phyloP scores from a whole-genome alignment of 164 flowering plant genomes.

The Kingdonia uniflora region DNA sequence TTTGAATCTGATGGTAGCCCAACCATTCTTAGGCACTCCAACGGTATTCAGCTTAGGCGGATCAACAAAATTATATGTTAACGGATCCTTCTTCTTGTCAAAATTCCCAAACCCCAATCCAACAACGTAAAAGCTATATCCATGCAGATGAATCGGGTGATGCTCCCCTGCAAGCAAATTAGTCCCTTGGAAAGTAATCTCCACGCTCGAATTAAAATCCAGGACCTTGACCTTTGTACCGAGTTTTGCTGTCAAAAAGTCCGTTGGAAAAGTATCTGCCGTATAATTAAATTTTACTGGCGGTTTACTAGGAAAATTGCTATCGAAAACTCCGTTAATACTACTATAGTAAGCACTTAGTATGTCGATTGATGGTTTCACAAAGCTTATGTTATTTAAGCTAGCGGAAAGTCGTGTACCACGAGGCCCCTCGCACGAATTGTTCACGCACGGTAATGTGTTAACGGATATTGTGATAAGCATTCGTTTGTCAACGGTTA shows the following conservation, averaged over 20 bases:
- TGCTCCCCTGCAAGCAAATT: conserved; percentile 7
- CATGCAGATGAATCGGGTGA: conserved; percentile 24
- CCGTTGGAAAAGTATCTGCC: background rate
- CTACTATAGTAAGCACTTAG: conserved; percentile 14
- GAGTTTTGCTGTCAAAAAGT: background rate
- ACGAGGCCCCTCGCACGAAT: conserved; percentile 11
- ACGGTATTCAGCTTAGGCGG: conserved; percentile 24
- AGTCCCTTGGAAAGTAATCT: conserved; percentile 17
- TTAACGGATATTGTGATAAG: background rate
- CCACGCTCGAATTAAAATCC: conserved; percentile 10
- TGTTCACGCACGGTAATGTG: conserved; percentile 4
- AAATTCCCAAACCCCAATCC: conserved; percentile 28
- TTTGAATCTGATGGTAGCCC: conserved; percentile 28
- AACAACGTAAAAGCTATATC: conserved; percentile 26
- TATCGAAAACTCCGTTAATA: conserved; percentile 4
- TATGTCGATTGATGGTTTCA: conserved; percentile 9
- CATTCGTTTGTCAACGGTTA: background rate
- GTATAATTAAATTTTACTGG: conserved; percentile 6
- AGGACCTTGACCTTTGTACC: conserved; percentile 15
- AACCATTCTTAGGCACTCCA: conserved; percentile 25
- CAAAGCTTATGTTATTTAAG: conserved; percentile 14
- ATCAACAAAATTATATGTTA: conserved; percentile 24
- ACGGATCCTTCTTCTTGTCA: conserved; percentile 18
- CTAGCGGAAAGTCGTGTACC: conserved; percentile 12
- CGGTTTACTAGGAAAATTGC: conserved; percentile 9